Conservation (phyloP, 2,329 filamentous ascomycete genomes). For the Ambrosiella cleistominuta region DNA sequence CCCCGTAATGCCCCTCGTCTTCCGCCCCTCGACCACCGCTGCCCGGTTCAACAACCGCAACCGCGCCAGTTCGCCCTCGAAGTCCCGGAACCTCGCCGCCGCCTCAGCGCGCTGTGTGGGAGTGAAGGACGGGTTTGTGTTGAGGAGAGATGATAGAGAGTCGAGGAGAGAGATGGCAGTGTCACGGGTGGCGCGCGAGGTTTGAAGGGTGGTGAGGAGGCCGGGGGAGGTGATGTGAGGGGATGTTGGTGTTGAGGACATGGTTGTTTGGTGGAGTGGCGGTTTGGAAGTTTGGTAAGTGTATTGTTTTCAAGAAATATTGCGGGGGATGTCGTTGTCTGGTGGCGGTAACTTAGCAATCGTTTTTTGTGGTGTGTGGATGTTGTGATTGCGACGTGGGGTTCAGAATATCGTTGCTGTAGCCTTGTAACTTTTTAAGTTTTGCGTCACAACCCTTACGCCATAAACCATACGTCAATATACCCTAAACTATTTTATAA, state of each 20-base stretch:
- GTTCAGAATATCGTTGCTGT: too few species aligned
- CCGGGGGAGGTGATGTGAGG: constrained; percentile 24
- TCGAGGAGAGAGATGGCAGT: constrained; percentile 52
- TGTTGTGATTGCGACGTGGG: too few species aligned
- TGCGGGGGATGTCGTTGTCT: too few species aligned
- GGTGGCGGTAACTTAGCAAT: too few species aligned
- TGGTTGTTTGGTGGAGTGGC: constrained; percentile 13
- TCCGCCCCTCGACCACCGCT: constrained; percentile 62
- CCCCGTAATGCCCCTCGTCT: constrained; percentile 72
- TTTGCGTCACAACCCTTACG: too few species aligned
- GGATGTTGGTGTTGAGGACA: constrained; percentile 19
- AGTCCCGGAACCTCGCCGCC: constrained; percentile 1
- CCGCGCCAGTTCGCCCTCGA: constrained; percentile 51
- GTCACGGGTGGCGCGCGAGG: constrained; percentile 54
- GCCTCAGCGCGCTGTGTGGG: neutral
- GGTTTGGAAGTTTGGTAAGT: neutral
- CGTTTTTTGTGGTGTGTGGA: too few species aligned
- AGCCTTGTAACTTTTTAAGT: too few species aligned
- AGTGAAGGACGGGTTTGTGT: constrained; percentile 23
- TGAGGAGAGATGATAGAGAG: constrained; percentile 22
- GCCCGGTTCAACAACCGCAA: constrained; percentile 69
- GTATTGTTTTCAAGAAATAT: too few species aligned
- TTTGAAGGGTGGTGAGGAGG: constrained; percentile 50
- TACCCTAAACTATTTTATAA: too few species aligned
- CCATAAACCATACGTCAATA: too few species aligned